Percentiles rank a stretch among this genome's conserved stretches.
phyloP scores from a whole-genome alignment of 768 basidiomycete genomes.

The Austroboletus eburneus region DNA sequence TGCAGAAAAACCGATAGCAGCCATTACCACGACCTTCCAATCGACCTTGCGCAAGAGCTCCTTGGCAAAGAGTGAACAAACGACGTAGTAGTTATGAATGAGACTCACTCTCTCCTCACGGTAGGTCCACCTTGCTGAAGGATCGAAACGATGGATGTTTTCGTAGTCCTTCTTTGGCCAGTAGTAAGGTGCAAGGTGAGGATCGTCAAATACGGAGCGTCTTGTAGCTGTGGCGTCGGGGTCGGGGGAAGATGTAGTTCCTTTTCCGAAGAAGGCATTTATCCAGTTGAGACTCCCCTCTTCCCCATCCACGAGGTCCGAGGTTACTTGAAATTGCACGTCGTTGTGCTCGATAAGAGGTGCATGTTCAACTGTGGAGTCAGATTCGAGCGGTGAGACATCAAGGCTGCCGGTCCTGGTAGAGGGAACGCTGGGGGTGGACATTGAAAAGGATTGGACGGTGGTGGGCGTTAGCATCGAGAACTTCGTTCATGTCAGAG shows the following conservation, averaged over 20 bases:
- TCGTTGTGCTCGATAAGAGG: background rate
- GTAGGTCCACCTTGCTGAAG: constrained; percentile 55
- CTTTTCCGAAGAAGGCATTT: constrained; percentile 3
- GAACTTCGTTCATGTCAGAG: too few species aligned
- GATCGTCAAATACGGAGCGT: constrained; percentile 50
- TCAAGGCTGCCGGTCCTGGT: background rate
- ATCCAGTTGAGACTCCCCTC: background rate
- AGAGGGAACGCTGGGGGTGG: background rate
- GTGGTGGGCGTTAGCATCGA: too few species aligned
- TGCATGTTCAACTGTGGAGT: background rate
- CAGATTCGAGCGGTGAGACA: background rate
- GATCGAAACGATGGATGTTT: constrained; percentile 54
- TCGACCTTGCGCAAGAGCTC: constrained; percentile 52
- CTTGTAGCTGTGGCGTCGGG: constrained; percentile 42
- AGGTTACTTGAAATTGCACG: background rate
- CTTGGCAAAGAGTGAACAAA: constrained; percentile 21
- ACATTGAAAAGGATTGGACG: too few species aligned
- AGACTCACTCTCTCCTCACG: constrained; percentile 45
- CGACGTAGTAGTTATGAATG: background rate
- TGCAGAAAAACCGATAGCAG: constrained; percentile 53
- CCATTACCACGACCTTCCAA: constrained; percentile 57
- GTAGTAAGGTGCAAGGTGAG: constrained; percentile 26
- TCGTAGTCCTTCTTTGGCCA: constrained; percentile 52
- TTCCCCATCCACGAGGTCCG: background rate
- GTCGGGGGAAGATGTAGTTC: constrained; percentile 4